Evolutionary conservation across 768 basidiomycete species (phyloP).

Genomic region (Lepiota venenata): DNA sequence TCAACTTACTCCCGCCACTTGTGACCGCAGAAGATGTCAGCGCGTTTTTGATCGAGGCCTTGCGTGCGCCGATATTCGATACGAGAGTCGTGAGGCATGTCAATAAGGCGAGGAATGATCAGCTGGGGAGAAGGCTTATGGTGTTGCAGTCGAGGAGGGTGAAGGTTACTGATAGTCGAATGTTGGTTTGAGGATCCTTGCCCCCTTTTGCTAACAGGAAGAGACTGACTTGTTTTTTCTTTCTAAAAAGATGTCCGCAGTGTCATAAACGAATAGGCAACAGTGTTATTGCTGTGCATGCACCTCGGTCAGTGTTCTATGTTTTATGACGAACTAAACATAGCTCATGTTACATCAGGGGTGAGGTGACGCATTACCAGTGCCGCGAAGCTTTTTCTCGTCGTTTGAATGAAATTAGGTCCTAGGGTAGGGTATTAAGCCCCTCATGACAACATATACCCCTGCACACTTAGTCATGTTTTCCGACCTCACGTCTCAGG

Average conservation of each 20-base stretch:
- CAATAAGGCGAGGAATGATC: conserved; percentile 72
- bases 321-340: not conserved
- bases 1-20: conserved; percentile 87
- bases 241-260: conserved; percentile 77
- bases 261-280: conserved; percentile 93
- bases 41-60: conserved; percentile 70
- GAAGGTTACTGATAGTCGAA: conserved; percentile 87
- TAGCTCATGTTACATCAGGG: conserved; percentile 42
- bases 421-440: not conserved
- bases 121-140: conserved; percentile 71
- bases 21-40: conserved; percentile 81
- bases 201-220: not conserved
- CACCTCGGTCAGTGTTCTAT: conserved; percentile 60
- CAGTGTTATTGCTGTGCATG: conserved; percentile 92
- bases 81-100: conserved; percentile 66
- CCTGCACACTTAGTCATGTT: no score
- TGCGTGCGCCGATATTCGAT: conserved; percentile 67
- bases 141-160: conserved; percentile 77
- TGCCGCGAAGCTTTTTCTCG: conserved; percentile 83
- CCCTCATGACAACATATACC: no score
- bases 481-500: no score
- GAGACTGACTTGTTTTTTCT: not conserved
- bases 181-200: conserved; percentile 57
- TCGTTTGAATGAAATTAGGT: conserved; percentile 40
- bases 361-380: conserved; percentile 95